Evolutionary conservation across 768 basidiomycete species (phyloP).

Genomic region (Leucocoprinus sp.): DNA sequence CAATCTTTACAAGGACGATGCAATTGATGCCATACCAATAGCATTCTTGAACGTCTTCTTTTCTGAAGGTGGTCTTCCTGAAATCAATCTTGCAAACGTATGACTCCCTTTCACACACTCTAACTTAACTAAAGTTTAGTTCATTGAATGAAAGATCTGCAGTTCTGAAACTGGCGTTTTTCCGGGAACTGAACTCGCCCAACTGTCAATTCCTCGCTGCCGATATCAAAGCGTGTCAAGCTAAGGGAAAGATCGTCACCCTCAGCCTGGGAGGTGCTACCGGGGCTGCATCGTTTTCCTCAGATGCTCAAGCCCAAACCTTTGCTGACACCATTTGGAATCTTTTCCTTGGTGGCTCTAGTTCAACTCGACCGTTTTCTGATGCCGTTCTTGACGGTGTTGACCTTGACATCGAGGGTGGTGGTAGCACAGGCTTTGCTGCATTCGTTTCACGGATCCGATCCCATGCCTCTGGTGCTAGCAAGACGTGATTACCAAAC

Average conservation of each 20-base stretch:
- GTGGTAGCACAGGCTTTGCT: slow-evolving; percentile 34
- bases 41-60: slow-evolving; percentile 58
- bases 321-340: slow-evolving; percentile 61
- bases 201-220: slow-evolving; percentile 49
- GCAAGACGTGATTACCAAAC: slow-evolving; percentile 33
- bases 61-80: slow-evolving; percentile 47
- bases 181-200: slow-evolving; percentile 45
- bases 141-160: slow-evolving; percentile 34
- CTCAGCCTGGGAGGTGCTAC: slow-evolving; percentile 46
- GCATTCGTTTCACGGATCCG: slow-evolving; percentile 41
- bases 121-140: background rate
- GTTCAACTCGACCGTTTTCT: slow-evolving; percentile 53
- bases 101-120: background rate
- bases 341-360: slow-evolving; percentile 57
- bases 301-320: slow-evolving; percentile 38
- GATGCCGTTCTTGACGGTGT: slow-evolving; percentile 53
- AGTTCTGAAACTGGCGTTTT: slow-evolving; percentile 38
- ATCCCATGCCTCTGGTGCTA: slow-evolving; percentile 33
- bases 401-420: slow-evolving; percentile 62
- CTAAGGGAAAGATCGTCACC: slow-evolving; percentile 42
- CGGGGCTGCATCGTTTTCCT: slow-evolving; percentile 42
- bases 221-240: slow-evolving; percentile 52
- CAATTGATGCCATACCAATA: slow-evolving; percentile 51
- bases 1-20: slow-evolving; percentile 33
- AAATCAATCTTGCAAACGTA: slow-evolving; percentile 55